A percentile compares a stretch with the other conserved stretches of the same genome.
These are phyloP conservation scores for Medakamo hakoo DNA, from an alignment of 139 green algal genomes.

Conservation along the genomic window DNA sequence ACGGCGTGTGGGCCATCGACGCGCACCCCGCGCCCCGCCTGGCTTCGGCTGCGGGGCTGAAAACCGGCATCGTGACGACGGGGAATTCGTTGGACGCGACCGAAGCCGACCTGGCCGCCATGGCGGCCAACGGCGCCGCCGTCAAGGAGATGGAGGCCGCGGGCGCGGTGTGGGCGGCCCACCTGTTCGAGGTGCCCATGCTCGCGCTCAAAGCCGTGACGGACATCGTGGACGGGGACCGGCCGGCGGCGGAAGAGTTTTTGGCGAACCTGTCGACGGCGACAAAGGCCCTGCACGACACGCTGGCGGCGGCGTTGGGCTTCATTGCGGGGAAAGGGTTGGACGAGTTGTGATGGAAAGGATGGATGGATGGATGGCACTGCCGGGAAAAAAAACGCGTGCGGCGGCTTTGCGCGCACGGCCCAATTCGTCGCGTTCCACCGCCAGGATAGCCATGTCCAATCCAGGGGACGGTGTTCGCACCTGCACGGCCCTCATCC, in stretches of 20 bases:
- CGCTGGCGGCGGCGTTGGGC: constrained; percentile 50
- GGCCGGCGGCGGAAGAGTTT: constrained; percentile 74
- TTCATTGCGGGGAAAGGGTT: constrained; percentile 62
- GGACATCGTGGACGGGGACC: constrained; percentile 88
- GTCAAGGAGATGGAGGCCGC: constrained; percentile 96
- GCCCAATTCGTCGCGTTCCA: too few relatives aligned
- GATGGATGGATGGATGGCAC: not conserved
- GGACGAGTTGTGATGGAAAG: constrained; percentile 47
- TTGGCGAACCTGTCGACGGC: constrained; percentile 81
- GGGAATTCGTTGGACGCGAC: constrained; percentile 83
- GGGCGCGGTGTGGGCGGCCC: constrained; percentile 52
- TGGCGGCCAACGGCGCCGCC: constrained; percentile 42
- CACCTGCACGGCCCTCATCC: too few relatives aligned
- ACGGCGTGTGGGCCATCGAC: constrained; percentile 26
- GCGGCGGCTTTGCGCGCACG: too few relatives aligned
- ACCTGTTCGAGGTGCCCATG: constrained; percentile 49
- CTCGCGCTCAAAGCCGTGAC: constrained; percentile 73
- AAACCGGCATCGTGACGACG: constrained; percentile 42
- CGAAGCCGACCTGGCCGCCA: constrained; percentile 60
- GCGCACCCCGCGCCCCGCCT: constrained; percentile 31
- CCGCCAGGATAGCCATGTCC: too few relatives aligned
- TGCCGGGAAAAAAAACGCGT: not conserved
- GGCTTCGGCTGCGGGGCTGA: constrained; percentile 35
- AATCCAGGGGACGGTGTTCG: too few relatives aligned
- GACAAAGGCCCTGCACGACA: constrained; percentile 52